phyloP scores from a whole-genome alignment of 345 rosid genomes.

The Anastatica hierochuntica region DNA sequence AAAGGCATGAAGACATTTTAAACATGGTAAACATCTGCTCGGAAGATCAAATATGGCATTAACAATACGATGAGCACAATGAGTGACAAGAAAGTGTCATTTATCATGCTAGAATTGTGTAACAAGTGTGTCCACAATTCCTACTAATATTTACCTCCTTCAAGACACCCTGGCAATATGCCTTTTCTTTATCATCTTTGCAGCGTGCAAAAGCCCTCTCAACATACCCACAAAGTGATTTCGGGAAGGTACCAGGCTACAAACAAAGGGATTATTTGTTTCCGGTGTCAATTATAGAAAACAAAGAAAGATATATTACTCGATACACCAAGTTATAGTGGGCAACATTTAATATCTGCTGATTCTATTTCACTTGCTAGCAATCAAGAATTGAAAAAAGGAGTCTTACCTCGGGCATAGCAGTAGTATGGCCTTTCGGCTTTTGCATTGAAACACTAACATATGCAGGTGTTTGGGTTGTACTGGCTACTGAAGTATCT shows the following conservation, averaged over 20 bases:
- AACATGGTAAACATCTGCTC: too few species aligned
- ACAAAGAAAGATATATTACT: neutral
- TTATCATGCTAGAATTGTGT: slow-evolving; percentile 4
- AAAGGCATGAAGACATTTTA: slow-evolving; percentile 7
- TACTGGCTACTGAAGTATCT: slow-evolving; percentile 35
- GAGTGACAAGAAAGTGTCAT: neutral
- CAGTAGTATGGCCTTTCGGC: slow-evolving; percentile 52
- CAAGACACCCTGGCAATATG: slow-evolving; percentile 62
- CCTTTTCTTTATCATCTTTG: slow-evolving; percentile 60
- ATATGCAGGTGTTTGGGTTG: slow-evolving; percentile 70
- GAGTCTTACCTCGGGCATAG: slow-evolving; percentile 56
- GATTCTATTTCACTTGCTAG: slow-evolving; percentile 11
- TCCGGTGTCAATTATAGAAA: neutral
- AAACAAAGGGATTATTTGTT: slow-evolving; percentile 15
- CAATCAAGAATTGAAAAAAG: slow-evolving; percentile 9
- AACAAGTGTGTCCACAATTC: slow-evolving; percentile 1
- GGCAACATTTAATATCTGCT: slow-evolving; percentile 11
- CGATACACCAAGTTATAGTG: neutral
- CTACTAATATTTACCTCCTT: slow-evolving; percentile 45
- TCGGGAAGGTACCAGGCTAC: slow-evolving; percentile 71
- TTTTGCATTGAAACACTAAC: slow-evolving; percentile 65
- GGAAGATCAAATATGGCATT: neutral
- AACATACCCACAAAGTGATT: slow-evolving; percentile 69
- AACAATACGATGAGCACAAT: neutral
- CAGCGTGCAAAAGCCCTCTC: slow-evolving; percentile 85